Conservation (phyloP, 23 red algal species). For the Chondrus crispus region DNA sequence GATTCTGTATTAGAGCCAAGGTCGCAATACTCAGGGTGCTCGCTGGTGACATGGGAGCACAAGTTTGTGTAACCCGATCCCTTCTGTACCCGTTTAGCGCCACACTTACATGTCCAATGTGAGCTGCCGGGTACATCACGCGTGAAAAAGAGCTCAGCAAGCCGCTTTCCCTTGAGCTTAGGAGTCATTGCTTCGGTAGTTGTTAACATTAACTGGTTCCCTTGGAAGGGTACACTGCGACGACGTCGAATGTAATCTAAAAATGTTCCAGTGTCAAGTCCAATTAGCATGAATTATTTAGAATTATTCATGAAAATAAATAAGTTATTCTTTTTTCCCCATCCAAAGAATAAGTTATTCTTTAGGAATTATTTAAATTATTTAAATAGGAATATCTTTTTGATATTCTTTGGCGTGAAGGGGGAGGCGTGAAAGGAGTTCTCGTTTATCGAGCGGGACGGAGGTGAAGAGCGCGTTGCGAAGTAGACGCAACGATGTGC, state of each 20-base stretch:
- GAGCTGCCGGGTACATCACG: not conserved
- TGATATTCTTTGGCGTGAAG: not conserved
- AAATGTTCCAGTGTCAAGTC: not conserved
- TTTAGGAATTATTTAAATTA: not conserved
- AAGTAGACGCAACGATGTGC: no score
- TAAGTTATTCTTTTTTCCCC: not conserved
- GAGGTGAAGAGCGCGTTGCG: not conserved
- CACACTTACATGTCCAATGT: slow-evolving; percentile 3
- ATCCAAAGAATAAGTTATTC: not conserved
- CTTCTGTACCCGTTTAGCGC: not conserved
- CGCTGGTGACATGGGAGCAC: not conserved
- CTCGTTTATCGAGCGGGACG: not conserved
- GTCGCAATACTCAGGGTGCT: not conserved
- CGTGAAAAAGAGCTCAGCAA: not conserved
- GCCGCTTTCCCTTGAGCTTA: not conserved
- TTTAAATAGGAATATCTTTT: not conserved
- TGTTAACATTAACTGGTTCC: not conserved
- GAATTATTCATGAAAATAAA: not conserved
- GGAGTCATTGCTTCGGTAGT: not conserved
- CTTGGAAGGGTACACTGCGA: not conserved
- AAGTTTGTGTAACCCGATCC: not conserved
- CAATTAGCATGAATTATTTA: not conserved
- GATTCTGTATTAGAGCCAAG: no score
- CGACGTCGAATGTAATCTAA: not conserved
- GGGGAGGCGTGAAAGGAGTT: not conserved